These are phyloP conservation scores for Pseudogymnoascus sp. DNA, from an alignment of 2,329 filamentous ascomycete genomes.

Conservation along the genomic window DNA sequence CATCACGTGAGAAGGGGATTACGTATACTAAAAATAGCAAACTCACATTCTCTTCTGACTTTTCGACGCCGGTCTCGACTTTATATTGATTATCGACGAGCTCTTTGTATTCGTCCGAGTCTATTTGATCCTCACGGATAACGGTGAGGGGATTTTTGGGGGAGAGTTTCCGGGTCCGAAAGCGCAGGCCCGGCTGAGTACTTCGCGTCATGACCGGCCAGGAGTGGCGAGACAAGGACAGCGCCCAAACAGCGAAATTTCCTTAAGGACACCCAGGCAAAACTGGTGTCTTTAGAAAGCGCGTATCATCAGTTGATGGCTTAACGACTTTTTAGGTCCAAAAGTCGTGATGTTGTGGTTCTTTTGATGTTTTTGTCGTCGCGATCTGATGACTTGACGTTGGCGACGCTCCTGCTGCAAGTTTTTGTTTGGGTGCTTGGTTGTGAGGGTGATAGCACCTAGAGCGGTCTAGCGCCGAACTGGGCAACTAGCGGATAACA, in stretches of 20 bases:
- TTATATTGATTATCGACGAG: constrained; percentile 65
- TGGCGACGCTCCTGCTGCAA: constrained; percentile 9
- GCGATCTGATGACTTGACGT: constrained; percentile 11
- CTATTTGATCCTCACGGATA: constrained; percentile 83
- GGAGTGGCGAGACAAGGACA: background rate
- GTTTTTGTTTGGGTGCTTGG: constrained; percentile 9
- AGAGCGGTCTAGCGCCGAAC: background rate
- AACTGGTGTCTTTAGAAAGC: constrained; percentile 11
- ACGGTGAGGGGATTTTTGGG: constrained; percentile 33
- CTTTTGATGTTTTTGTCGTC: constrained; percentile 15
- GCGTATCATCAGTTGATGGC: constrained; percentile 22
- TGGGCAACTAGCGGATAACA: background rate
- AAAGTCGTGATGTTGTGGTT: constrained; percentile 17
- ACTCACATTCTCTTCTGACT: constrained; percentile 94
- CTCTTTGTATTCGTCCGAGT: constrained; percentile 75
- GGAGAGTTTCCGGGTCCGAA: constrained; percentile 24
- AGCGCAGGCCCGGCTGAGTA: constrained; percentile 9
- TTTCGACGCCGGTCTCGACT: constrained; percentile 93
- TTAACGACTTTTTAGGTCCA: constrained; percentile 13
- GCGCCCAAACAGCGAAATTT: constrained; percentile 8
- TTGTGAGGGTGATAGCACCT: constrained; percentile 6
- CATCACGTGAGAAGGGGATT: constrained; percentile 19
- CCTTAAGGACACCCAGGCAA: constrained; percentile 11
- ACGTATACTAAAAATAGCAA: constrained; percentile 15
- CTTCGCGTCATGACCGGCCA: constrained; percentile 9